A percentile compares a stretch with the other conserved stretches of the same genome.
Evolutionary conservation across 2,329 filamentous ascomycete genomes (phyloP).

Genomic region (Pezicula radicicola): DNA sequence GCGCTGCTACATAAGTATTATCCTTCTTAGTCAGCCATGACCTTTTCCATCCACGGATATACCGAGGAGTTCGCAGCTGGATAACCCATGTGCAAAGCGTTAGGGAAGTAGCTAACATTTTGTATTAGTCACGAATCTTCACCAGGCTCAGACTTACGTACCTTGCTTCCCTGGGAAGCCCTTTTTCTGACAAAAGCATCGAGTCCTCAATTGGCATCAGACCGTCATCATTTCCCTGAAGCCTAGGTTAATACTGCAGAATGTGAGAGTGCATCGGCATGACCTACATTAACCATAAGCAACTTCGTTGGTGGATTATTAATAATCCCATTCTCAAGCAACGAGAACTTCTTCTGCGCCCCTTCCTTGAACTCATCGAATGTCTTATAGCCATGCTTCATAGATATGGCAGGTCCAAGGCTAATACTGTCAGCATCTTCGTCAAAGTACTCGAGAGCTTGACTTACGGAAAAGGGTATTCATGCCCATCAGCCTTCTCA

Average conservation of each 20-base stretch:
- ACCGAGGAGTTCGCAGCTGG: conserved; percentile 54
- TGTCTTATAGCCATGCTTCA: conserved; percentile 59
- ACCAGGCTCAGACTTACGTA: conserved; percentile 23
- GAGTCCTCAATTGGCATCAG: conserved; percentile 68
- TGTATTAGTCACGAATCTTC: background rate
- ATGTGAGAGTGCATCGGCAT: background rate
- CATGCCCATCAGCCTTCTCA: conserved; percentile 58
- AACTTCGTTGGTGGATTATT: conserved; percentile 53
- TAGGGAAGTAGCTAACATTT: conserved; percentile 46
- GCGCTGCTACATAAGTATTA: too few relatives aligned
- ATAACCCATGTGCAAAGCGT: conserved; percentile 66
- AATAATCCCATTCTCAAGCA: conserved; percentile 57
- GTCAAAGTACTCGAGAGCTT: too few relatives aligned
- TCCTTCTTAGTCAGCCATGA: conserved; percentile 24
- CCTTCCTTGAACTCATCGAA: conserved; percentile 53
- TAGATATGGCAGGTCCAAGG: conserved; percentile 51
- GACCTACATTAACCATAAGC: conserved; percentile 56
- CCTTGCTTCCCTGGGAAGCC: conserved; percentile 61
- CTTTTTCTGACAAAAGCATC: conserved; percentile 61
- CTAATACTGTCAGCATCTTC: conserved; percentile 23
- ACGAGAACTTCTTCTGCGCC: conserved; percentile 58
- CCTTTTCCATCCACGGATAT: conserved; percentile 60
- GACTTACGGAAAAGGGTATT: conserved; percentile 58
- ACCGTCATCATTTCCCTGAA: conserved; percentile 57
- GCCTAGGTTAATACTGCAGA: background rate